A percentile compares a stretch with the other conserved stretches of the same genome.
Evolutionary conservation across 2,329 filamentous ascomycete species (phyloP).

Genomic region (Atkinsonella hypoxylon): DNA sequence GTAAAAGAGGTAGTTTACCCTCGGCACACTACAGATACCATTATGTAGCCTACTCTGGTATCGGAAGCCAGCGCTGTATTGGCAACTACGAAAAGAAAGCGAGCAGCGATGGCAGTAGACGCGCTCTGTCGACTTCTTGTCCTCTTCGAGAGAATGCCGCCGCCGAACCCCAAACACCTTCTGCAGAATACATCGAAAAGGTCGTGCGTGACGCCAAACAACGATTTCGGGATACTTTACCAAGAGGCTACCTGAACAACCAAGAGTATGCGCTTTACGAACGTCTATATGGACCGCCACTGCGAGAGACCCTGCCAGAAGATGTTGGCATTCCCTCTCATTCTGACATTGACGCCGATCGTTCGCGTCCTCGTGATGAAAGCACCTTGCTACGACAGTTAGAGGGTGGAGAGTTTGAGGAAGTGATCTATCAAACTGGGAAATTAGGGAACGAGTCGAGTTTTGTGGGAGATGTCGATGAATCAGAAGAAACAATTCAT

Average conservation of each 20-base stretch:
- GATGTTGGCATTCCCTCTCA: constrained; percentile 40
- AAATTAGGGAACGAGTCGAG: constrained; percentile 5
- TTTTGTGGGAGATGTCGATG: constrained; percentile 3
- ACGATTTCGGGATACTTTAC: constrained; percentile 65
- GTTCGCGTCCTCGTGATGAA: constrained; percentile 20
- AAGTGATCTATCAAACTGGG: constrained; percentile 38
- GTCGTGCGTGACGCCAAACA: constrained; percentile 61
- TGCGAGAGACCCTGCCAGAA: constrained; percentile 47
- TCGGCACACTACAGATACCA: constrained; percentile 5
- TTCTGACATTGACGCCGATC: constrained; percentile 22
- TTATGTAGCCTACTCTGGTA: not conserved
- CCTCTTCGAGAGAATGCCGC: constrained; percentile 12
- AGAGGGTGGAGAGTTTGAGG: constrained; percentile 46
- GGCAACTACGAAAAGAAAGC: not conserved
- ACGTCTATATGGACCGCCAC: constrained; percentile 66
- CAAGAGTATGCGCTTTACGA: constrained; percentile 68
- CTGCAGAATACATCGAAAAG: constrained; percentile 37
- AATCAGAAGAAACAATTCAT: constrained; percentile 11
- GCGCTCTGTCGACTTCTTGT: constrained; percentile 19
- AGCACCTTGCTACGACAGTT: constrained; percentile 40
- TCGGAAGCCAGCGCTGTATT: not conserved
- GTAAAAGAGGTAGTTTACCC: constrained; percentile 15
- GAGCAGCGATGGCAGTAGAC: constrained; percentile 3
- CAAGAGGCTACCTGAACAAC: constrained; percentile 54
- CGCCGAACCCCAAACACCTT: not conserved